Conservation (phyloP, 805 yeast species). For the Candida caryicola region DNA sequence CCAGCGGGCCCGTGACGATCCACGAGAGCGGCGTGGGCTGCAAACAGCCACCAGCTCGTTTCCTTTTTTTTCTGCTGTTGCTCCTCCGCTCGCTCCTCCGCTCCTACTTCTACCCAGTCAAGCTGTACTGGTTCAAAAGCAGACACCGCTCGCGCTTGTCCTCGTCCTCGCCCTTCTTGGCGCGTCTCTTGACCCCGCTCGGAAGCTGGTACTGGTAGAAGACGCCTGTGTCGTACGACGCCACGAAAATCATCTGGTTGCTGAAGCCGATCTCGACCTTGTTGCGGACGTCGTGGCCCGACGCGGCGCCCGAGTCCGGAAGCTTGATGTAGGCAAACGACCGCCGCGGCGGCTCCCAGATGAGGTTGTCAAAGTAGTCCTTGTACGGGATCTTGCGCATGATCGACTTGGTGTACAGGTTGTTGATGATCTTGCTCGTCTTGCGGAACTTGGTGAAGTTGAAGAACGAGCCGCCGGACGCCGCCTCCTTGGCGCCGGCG, state of each 20-base stretch:
- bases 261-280: constrained; percentile 39
- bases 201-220: constrained; percentile 40
- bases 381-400: constrained; percentile 40
- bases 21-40: too few species aligned
- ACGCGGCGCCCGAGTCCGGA: constrained; percentile 24
- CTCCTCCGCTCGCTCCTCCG: not conserved
- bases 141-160: constrained; percentile 31
- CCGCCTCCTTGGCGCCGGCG: constrained; percentile 6
- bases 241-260: constrained; percentile 32
- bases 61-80: not conserved
- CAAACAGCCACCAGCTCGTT: too few species aligned
- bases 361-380: constrained; percentile 38
- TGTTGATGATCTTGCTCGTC: constrained; percentile 30
- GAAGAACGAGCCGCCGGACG: constrained; percentile 12
- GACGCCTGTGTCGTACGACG: constrained; percentile 36
- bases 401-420: constrained; percentile 35
- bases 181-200: constrained; percentile 6
- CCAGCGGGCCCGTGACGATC: too few species aligned
- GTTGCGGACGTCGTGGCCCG: constrained; percentile 5
- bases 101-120: constrained; percentile 8
- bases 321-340: constrained; percentile 42
- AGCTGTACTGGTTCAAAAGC: constrained; percentile 25
- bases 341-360: constrained; percentile 42
- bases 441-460: constrained; percentile 19
- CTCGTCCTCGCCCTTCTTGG: constrained; percentile 11